Conservation (phyloP, 352 stramenopile genomes). For the Phytophthora rubi region DNA sequence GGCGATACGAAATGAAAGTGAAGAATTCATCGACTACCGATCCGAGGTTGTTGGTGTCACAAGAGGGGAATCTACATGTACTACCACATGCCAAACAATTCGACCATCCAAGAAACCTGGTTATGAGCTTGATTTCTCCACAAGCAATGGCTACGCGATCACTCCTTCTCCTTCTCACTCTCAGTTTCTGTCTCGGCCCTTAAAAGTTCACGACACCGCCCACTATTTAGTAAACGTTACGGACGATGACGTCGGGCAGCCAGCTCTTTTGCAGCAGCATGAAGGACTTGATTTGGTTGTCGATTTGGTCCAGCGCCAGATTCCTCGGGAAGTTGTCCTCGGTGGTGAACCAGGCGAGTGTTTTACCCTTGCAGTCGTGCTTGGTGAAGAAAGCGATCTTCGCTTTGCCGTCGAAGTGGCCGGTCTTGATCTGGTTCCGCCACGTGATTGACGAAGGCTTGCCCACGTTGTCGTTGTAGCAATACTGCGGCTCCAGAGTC, state of each 20-base stretch:
- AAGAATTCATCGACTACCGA: background rate
- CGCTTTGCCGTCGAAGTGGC: conserved; percentile 10
- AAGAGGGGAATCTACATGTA: background rate
- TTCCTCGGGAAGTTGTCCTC: conserved; percentile 26
- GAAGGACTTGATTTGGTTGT: conserved; percentile 37
- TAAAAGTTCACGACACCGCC: background rate
- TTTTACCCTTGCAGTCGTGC: conserved; percentile 26
- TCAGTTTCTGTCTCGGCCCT: background rate
- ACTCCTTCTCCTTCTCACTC: background rate
- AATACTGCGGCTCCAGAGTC: conserved; percentile 19
- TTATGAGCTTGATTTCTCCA: background rate
- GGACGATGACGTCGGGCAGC: conserved; percentile 11
- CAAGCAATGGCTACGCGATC: background rate
- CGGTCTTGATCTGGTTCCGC: conserved; percentile 16
- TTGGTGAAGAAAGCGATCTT: conserved; percentile 39
- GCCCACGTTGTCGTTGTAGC: conserved; percentile 38
- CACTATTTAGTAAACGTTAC: background rate
- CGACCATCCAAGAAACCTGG: background rate
- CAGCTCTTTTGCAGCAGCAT: conserved; percentile 27
- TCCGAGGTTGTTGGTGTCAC: background rate
- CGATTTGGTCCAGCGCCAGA: conserved; percentile 22
- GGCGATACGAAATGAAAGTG: background rate
- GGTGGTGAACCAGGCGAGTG: conserved; percentile 14
- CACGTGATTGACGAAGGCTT: conserved; percentile 34
- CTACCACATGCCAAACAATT: background rate